Conservation (phyloP, 306 rosid genomes). For the Sechiopsis laciniata region DNA sequence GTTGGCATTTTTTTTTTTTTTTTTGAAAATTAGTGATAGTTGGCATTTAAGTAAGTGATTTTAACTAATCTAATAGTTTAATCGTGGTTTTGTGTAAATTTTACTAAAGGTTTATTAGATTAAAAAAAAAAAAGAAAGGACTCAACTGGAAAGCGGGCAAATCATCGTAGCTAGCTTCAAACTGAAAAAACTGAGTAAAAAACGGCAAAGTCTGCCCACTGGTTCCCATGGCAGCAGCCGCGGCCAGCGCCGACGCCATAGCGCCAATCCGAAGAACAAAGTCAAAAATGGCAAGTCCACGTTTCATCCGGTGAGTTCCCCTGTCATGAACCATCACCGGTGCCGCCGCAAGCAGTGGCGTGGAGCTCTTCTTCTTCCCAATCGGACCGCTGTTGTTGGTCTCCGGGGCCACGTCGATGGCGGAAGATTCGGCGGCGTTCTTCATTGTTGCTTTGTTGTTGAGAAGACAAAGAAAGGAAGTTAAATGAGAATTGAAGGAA, state of each 20-base stretch:
- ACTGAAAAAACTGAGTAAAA: conserved; percentile 89
- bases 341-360: background rate
- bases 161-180: conserved; percentile 75
- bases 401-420: conserved; percentile 45
- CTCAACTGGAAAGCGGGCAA: conserved; percentile 58
- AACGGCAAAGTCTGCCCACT: conserved; percentile 67
- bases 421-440: conserved; percentile 37
- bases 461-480: background rate
- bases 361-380: conserved; percentile 39
- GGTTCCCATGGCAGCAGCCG: conserved; percentile 72
- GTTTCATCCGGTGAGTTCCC: conserved; percentile 45
- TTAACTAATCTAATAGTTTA: no score
- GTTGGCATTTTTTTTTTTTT: no score
- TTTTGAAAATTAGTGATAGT: no score
- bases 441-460: conserved; percentile 32
- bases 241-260: conserved; percentile 46
- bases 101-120: no score
- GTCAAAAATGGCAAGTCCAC: conserved; percentile 60
- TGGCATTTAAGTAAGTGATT: no score
- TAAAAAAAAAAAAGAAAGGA: no score
- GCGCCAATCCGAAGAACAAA: conserved; percentile 74
- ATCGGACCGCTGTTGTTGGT: conserved; percentile 27
- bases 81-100: no score
- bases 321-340: background rate
- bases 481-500: background rate